Evolutionary conservation across 768 basidiomycete species (phyloP).

Genomic region (Lentinus brumalis): DNA sequence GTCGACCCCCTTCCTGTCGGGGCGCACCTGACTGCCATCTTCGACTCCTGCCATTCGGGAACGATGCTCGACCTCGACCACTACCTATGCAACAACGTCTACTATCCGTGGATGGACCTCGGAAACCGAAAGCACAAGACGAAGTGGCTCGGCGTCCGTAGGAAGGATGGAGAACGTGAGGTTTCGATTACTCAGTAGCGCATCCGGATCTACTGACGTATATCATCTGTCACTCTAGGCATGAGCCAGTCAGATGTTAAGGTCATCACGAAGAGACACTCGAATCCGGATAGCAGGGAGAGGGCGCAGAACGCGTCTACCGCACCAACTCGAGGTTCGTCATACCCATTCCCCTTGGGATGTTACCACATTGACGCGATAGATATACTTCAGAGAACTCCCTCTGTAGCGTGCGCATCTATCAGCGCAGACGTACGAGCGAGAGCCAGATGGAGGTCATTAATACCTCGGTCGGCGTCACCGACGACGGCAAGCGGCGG

Average conservation of each 20-base stretch:
- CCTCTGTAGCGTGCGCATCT: constrained; percentile 13
- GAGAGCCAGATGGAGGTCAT: constrained; percentile 8
- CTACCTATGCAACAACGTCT: constrained; percentile 27
- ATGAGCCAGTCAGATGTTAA: constrained; percentile 12
- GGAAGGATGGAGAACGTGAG: constrained; percentile 1
- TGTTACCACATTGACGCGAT: not conserved
- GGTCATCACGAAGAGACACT: constrained; percentile 8
- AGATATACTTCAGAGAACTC: not conserved
- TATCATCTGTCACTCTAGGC: not conserved
- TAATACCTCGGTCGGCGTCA: constrained; percentile 12
- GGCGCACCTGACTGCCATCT: constrained; percentile 23
- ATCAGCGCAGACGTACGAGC: constrained; percentile 14
- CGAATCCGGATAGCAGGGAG: not conserved
- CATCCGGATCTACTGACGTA: not conserved
- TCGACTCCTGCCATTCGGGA: constrained; percentile 23
- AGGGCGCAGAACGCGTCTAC: not conserved
- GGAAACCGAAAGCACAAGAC: constrained; percentile 24
- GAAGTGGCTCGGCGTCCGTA: constrained; percentile 17
- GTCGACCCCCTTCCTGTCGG: constrained; percentile 25
- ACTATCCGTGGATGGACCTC: constrained; percentile 25
- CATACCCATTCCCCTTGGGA: not conserved
- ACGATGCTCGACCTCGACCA: constrained; percentile 28
- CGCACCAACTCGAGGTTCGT: not conserved
- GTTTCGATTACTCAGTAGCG: not conserved
- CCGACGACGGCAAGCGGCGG: constrained; percentile 6